phyloP scores from a whole-genome alignment of 305 asterid species.

The Fraxinus paxiana region DNA sequence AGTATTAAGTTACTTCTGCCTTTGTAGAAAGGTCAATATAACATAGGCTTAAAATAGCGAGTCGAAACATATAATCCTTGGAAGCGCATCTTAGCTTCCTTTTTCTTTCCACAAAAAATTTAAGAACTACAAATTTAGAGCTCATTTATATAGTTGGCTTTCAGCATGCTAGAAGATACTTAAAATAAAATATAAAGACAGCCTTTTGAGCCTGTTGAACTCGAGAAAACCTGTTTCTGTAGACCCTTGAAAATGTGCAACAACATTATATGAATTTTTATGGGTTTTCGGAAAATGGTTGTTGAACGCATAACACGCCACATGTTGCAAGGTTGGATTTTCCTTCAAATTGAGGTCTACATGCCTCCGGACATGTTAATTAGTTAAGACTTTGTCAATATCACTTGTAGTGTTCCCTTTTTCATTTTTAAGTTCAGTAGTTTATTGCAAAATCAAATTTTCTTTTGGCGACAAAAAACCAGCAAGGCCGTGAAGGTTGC shows the following conservation, averaged over 20 bases:
- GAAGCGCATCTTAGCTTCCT: background rate
- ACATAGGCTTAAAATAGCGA: background rate
- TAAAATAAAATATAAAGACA: background rate
- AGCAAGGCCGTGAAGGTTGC: slow-evolving; percentile 71
- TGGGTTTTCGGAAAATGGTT: slow-evolving; percentile 57
- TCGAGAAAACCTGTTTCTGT: background rate
- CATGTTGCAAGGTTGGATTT: slow-evolving; percentile 69
- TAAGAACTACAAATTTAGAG: background rate
- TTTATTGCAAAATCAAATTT: background rate
- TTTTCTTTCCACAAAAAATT: background rate
- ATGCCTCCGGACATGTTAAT: slow-evolving; percentile 64
- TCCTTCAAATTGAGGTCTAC: slow-evolving; percentile 77
- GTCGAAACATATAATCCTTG: background rate
- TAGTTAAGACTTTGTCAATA: slow-evolving; percentile 35
- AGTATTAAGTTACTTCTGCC: background rate
- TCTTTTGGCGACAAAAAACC: background rate
- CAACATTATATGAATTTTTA: background rate
- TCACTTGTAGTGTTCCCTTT: background rate
- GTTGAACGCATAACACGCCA: slow-evolving; percentile 72
- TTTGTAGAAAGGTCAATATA: background rate
- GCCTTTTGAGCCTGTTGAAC: background rate
- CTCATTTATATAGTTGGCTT: background rate
- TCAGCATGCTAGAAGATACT: background rate
- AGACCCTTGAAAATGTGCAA: background rate
- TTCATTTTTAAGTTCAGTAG: background rate